Conservation (phyloP, 2,329 filamentous ascomycete species). For the Paecilomyces niveus region DNA sequence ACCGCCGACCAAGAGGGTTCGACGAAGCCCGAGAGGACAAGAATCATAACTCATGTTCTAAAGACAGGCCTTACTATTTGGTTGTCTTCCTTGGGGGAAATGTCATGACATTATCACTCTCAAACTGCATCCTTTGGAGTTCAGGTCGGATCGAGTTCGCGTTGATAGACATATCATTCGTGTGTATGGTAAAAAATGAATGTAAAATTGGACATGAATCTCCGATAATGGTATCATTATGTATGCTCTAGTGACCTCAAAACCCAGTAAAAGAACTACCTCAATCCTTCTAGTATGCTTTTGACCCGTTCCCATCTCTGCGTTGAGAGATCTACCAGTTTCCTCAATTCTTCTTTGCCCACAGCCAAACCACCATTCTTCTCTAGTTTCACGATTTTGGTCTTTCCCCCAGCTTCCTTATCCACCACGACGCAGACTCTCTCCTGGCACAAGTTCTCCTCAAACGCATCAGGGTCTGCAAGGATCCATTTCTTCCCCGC, state of each 20-base stretch:
- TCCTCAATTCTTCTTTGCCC: slow-evolving; percentile 55
- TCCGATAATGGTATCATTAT: slow-evolving; percentile 20
- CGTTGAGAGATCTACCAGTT: slow-evolving; percentile 53
- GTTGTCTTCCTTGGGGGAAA: not conserved
- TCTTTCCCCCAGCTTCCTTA: slow-evolving; percentile 34
- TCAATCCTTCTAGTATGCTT: slow-evolving; percentile 25
- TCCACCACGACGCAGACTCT: slow-evolving; percentile 78
- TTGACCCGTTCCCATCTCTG: slow-evolving; percentile 58
- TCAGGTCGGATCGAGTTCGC: not conserved
- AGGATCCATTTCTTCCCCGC: slow-evolving; percentile 58
- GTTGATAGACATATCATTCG: not conserved
- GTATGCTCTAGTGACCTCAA: slow-evolving; percentile 5
- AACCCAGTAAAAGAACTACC: not conserved
- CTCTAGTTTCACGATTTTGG: slow-evolving; percentile 60
- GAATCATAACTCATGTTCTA: not conserved
- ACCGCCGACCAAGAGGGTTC: slow-evolving; percentile 28
- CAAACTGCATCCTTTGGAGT: not conserved
- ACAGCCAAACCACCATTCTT: slow-evolving; percentile 74
- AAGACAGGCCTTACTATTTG: not conserved
- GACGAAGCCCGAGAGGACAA: slow-evolving; percentile 16
- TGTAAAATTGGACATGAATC: not conserved
- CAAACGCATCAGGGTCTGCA: slow-evolving; percentile 80
- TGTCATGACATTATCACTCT: not conserved
- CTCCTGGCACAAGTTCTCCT: slow-evolving; percentile 80
- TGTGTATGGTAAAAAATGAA: not conserved